These are phyloP conservation scores for Yarrowia sp. DNA, from an alignment of 805 yeast genomes.

Conservation along the genomic window DNA sequence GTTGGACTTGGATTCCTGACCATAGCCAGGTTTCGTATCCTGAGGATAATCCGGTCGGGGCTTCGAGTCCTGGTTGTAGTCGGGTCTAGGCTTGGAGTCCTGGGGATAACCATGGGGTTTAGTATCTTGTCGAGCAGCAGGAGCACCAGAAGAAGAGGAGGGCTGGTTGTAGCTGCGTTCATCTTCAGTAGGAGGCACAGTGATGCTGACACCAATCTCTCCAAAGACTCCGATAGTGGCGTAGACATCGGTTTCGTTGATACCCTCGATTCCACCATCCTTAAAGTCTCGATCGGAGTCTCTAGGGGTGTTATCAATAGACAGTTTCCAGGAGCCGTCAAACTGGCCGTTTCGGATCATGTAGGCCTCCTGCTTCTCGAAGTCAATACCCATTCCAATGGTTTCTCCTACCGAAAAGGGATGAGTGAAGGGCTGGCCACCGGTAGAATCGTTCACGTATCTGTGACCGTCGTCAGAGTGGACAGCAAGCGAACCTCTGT, in stretches of 20 bases:
- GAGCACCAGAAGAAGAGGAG: neutral
- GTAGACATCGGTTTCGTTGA: slow-evolving; percentile 31
- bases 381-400: slow-evolving; percentile 34
- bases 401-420: slow-evolving; percentile 31
- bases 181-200: slow-evolving; percentile 27
- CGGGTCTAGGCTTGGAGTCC: neutral
- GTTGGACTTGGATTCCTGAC: neutral
- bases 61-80: neutral
- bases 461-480: slow-evolving; percentile 35
- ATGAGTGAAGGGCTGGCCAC: slow-evolving; percentile 30
- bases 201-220: slow-evolving; percentile 32
- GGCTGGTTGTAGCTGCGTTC: neutral
- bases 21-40: neutral
- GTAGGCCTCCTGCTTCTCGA: slow-evolving; percentile 28
- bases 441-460: slow-evolving; percentile 31
- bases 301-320: slow-evolving; percentile 25
- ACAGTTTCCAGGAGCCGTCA: slow-evolving; percentile 32
- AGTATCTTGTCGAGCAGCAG: neutral
- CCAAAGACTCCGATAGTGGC: slow-evolving; percentile 35
- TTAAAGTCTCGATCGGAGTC: slow-evolving; percentile 27
- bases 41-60: neutral
- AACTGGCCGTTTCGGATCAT: slow-evolving; percentile 30
- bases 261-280: slow-evolving; percentile 30
- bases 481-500: slow-evolving; percentile 34
- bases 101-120: neutral